These are phyloP conservation scores for Dunaliella primolecta DNA, from an alignment of 139 green algal species.

Conservation along the genomic window DNA sequence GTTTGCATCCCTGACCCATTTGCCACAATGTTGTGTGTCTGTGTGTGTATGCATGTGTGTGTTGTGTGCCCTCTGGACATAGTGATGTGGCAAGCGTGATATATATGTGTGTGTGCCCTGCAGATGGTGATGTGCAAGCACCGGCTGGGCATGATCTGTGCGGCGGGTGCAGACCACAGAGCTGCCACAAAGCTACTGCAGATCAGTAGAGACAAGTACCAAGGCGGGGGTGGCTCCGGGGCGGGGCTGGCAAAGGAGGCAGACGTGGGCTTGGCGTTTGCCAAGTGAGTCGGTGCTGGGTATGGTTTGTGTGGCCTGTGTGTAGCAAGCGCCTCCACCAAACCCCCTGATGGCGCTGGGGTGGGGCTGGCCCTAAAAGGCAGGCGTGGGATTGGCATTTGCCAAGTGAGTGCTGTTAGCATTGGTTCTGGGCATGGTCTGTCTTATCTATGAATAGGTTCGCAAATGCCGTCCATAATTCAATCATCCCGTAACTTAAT, in stretches of 20 bases:
- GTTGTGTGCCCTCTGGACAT: no score
- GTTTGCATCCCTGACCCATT: no score
- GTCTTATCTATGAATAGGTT: no score
- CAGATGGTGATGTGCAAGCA: slow-evolving; percentile 56
- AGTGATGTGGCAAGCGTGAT: no score
- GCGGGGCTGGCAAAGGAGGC: slow-evolving; percentile 47
- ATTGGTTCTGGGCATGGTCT: no score
- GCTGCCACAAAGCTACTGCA: slow-evolving; percentile 44
- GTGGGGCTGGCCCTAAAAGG: no score
- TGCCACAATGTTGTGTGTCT: no score
- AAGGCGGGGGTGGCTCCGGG: not conserved
- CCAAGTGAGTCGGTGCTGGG: slow-evolving; percentile 15
- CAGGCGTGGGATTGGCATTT: not conserved
- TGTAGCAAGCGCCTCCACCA: no score
- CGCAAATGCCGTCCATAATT: no score
- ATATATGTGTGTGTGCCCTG: not conserved
- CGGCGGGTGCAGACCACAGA: slow-evolving; percentile 44
- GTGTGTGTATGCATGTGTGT: slow-evolving; percentile 1
- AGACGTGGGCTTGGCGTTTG: slow-evolving; percentile 48
- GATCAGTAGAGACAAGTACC: slow-evolving; percentile 33
- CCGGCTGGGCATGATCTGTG: slow-evolving; percentile 57
- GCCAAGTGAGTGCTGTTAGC: not conserved
- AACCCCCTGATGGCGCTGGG: no score
- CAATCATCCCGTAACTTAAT: no score
- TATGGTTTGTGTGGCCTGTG: no score